Evolutionary conservation across 441 rosid genomes (phyloP), one percentile per base, ranked within the genome.

Genomic region (Populus hybrid): DNA sequence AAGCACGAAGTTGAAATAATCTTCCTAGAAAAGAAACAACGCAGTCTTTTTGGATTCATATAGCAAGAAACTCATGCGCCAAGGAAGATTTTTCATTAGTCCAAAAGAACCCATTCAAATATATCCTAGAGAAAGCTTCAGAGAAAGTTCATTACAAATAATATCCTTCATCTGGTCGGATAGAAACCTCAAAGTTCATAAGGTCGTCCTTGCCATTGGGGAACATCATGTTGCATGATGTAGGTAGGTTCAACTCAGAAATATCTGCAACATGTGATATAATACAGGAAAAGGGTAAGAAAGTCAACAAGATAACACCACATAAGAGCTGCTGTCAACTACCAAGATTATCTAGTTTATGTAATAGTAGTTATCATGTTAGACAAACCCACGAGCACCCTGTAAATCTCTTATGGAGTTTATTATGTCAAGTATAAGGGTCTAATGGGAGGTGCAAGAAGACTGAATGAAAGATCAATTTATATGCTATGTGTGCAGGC

Each of bases 101-200:
- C 30, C 28, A 40, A 1, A 76, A 69, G 10, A 26, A 67, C 26
- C 21, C 59, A 9, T 66, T 63, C 21, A 46, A 83, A 8, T 28
- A 6, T 16, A 61, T 67, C 21, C 34, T 7, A 70, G 64, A 34
- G 38, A 46, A 61, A 73, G 57, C 21, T 26, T 21, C 23, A 67
- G 57, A 40, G 28, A 57, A 68, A 76, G 71, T 40, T 80, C 50
- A 93, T 86, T 85, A 92, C 99, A 80, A 75, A 74, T 95, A 95
- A 80, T 88, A 92, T 79, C 99, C 99, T 83, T 92, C 98, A 85
- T 95, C 98, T 1, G 98, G 97, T 74, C 86, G 88, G 77, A 94
- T 91, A 76, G 94, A 83, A 57, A 95, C 97, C 87, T 90, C 95
- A 73, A 95, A 95, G 79, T 90, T 88, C 99, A 95, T 94, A 77